Evolutionary conservation across 345 rosid genomes (phyloP).

Genomic region (Litchi chinensis): DNA sequence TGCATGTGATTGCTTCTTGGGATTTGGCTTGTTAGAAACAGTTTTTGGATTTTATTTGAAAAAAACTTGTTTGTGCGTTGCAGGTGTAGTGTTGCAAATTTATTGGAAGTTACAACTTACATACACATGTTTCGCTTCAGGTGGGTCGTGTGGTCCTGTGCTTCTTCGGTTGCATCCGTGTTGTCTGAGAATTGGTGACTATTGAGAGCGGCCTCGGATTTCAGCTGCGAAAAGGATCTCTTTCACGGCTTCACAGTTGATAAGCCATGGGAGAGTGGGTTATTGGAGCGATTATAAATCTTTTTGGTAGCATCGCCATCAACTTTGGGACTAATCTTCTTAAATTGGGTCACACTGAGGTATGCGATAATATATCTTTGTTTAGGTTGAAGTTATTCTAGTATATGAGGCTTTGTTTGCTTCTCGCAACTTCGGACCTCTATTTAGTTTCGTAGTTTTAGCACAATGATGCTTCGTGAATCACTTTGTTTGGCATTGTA

Average conservation of each 20-base stretch:
- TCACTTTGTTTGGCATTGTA: not conserved
- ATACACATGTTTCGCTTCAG: not conserved
- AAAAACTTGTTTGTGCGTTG: not conserved
- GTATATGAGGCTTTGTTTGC: not conserved
- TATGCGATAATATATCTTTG: constrained; percentile 19
- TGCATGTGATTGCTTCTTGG: not conserved
- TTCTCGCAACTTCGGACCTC: not conserved
- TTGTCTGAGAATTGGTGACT: constrained; percentile 27
- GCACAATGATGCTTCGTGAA: not conserved
- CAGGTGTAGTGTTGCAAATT: not conserved
- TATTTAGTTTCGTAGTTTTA: not conserved
- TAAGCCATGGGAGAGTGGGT: constrained; percentile 97
- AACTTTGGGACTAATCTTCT: constrained; percentile 99
- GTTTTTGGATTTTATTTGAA: not conserved
- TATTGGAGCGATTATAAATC: constrained; percentile 93
- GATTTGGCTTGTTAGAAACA: not conserved
- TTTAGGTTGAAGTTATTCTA: not conserved
- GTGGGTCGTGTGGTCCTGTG: not conserved
- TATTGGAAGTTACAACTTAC: not conserved
- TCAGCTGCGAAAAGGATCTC: constrained; percentile 40
- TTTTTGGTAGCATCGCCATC: constrained; percentile 96
- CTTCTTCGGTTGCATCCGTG: not conserved
- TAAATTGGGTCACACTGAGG: constrained; percentile 96
- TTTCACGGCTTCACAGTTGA: constrained; percentile 32
- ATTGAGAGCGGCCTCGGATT: constrained; percentile 29